Conservation (phyloP, 148 eudicot genomes). For the Vaccinium corymbosum region DNA sequence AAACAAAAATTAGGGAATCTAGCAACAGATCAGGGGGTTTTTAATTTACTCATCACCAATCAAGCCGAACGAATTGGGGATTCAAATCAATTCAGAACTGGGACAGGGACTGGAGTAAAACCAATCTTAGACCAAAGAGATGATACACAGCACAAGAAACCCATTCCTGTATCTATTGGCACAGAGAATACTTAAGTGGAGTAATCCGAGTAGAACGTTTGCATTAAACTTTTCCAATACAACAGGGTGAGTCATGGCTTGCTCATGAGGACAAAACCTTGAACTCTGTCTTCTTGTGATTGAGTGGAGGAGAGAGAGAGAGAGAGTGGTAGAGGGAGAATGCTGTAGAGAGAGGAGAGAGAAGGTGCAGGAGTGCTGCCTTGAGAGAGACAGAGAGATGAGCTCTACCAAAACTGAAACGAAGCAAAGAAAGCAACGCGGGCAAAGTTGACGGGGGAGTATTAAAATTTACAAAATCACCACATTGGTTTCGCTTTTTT, state of each 20-base stretch:
- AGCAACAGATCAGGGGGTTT: neutral
- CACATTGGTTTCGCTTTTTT: neutral
- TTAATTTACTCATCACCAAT: neutral
- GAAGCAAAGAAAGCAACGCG: slow-evolving; percentile 13
- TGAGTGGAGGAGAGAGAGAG: too few species aligned
- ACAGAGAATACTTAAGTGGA: neutral
- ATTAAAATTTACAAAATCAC: neutral
- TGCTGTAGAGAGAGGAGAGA: neutral
- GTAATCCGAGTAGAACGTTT: neutral
- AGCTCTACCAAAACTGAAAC: neutral
- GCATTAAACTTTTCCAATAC: neutral
- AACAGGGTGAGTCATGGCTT: neutral
- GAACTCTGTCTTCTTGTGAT: neutral
- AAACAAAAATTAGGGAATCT: neutral
- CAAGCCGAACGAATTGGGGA: neutral
- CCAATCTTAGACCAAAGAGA: neutral
- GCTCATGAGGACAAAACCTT: neutral
- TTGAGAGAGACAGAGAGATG: neutral
- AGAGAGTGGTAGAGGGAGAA: too few species aligned
- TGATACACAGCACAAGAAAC: neutral
- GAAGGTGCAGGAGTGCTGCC: neutral
- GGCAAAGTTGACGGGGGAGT: neutral
- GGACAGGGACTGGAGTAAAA: neutral
- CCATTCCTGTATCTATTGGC: neutral
- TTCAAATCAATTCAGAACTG: neutral